A percentile compares a stretch with the other conserved stretches of the same genome.
phyloP scores from a whole-genome alignment of 257 asterid species.

The Datura wrightii region DNA sequence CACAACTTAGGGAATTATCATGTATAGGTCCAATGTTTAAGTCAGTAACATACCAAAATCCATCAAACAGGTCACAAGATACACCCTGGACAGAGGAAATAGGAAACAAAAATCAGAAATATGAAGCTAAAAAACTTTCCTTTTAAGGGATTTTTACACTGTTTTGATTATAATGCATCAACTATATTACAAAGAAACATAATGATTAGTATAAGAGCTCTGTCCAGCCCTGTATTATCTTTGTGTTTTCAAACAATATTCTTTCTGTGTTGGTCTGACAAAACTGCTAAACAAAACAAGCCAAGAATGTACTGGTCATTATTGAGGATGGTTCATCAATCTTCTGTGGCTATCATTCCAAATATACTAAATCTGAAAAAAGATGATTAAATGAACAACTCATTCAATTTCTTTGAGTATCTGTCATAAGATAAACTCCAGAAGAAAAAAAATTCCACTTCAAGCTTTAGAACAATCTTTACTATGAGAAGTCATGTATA shows the following conservation, averaged over 20 bases:
- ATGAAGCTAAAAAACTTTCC: neutral
- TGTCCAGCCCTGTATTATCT: neutral
- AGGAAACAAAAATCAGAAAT: conserved; percentile 27
- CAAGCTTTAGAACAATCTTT: neutral
- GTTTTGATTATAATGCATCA: no score
- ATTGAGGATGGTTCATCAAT: conserved; percentile 25
- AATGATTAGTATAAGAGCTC: neutral
- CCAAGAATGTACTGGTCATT: conserved; percentile 11
- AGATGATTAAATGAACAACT: neutral
- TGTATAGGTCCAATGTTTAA: conserved; percentile 80
- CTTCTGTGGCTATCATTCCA: neutral
- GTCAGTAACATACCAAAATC: conserved; percentile 87
- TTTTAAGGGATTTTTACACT: no score
- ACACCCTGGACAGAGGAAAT: conserved; percentile 71
- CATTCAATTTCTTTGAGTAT: neutral
- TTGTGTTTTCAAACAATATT: conserved; percentile 10
- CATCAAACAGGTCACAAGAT: conserved; percentile 82
- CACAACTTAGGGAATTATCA: conserved; percentile 88
- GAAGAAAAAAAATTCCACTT: neutral
- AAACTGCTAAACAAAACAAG: conserved; percentile 1
- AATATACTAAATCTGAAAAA: neutral
- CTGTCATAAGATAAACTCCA: neutral
- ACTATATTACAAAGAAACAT: no score
- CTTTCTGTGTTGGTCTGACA: neutral
- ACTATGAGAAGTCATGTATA: neutral